Conservation (phyloP, 2,329 filamentous ascomycete genomes). For the Plectosphaerella plurivora region DNA sequence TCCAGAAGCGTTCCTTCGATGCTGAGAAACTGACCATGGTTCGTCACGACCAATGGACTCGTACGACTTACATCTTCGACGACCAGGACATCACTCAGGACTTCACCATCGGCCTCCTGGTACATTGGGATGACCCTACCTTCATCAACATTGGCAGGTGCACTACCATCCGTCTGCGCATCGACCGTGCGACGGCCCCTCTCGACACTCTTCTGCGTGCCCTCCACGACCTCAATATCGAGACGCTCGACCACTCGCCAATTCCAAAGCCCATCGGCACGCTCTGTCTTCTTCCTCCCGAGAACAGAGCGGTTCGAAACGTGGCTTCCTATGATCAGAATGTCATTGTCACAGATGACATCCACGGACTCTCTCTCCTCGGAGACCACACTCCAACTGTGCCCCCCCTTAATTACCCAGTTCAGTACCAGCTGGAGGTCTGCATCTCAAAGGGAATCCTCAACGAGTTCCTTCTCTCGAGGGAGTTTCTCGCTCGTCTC, state of each 20-base stretch:
- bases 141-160: conserved; percentile 52
- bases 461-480: conserved; percentile 68
- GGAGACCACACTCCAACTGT: background rate
- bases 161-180: conserved; percentile 47
- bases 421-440: conserved; percentile 88
- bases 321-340: conserved; percentile 6
- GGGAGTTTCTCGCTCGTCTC: conserved; percentile 63
- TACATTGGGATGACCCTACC: conserved; percentile 22
- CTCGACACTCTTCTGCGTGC: conserved; percentile 43
- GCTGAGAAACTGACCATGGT: conserved; percentile 29
- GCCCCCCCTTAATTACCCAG: conserved; percentile 54
- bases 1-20: conserved; percentile 23
- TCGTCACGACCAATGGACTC: conserved; percentile 39
- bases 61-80: conserved; percentile 41
- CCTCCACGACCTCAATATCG: conserved; percentile 70
- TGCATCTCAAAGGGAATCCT: conserved; percentile 79
- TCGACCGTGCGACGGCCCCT: conserved; percentile 23
- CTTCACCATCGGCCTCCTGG: conserved; percentile 33
- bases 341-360: background rate
- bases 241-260: conserved; percentile 28
- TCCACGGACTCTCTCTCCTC: background rate
- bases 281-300: background rate
- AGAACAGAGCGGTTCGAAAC: background rate
- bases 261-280: background rate
- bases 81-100: conserved; percentile 23